Conservation (phyloP, 2,329 filamentous ascomycete species). For the Colletotrichum theobromicola region DNA sequence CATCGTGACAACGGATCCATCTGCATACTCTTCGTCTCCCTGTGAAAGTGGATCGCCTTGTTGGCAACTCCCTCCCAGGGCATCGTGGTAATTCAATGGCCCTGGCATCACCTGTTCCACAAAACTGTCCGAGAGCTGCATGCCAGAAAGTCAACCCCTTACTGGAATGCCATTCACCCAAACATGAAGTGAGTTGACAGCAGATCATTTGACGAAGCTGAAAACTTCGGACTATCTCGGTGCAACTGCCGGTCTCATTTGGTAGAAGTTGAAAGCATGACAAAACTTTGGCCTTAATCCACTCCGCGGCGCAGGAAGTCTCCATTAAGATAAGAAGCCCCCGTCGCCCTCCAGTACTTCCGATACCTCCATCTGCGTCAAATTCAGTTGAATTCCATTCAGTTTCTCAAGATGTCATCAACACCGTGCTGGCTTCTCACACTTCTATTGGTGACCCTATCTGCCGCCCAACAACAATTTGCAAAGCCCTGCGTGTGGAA, state of each 20-base stretch:
- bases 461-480: background rate
- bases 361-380: background rate
- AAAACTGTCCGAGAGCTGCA: background rate
- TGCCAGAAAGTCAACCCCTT: background rate
- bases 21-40: too few species aligned
- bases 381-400: background rate
- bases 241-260: background rate
- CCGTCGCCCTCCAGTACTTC: background rate
- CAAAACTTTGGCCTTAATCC: too few species aligned
- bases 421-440: background rate
- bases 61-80: background rate
- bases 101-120: background rate
- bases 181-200: background rate
- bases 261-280: background rate
- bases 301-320: background rate
- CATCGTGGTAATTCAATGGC: rapidly evolving
- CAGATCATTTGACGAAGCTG: background rate
- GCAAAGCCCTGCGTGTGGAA: background rate
- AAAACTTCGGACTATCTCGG: background rate
- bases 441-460: background rate
- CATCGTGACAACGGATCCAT: background rate
- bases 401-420: background rate
- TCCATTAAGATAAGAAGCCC: rapidly evolving
- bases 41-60: background rate
- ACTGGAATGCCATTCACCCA: background rate